Evolutionary conservation across 345 rosid species (phyloP).

Genomic region (Rhizophora apiculata): DNA sequence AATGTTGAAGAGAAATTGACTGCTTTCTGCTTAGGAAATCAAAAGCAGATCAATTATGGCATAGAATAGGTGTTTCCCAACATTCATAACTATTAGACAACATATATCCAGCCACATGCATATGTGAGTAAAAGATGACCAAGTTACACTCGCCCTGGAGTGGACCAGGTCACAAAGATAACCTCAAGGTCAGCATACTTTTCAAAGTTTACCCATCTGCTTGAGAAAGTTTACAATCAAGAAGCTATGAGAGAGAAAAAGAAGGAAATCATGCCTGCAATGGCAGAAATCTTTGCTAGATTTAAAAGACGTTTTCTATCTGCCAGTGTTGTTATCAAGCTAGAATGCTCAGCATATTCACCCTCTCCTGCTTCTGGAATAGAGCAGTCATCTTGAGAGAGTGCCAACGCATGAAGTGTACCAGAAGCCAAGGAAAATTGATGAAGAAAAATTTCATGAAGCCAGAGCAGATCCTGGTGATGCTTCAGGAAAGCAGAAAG

Average conservation of each 20-base stretch:
- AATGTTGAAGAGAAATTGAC: too few species aligned
- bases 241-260: neutral
- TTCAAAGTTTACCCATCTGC: neutral
- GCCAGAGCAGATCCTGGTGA: constrained; percentile 67
- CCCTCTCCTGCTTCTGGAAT: constrained; percentile 43
- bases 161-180: neutral
- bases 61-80: too few species aligned
- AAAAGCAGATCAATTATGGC: too few species aligned
- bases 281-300: constrained; percentile 80
- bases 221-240: neutral
- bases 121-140: neutral
- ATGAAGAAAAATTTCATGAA: constrained; percentile 84
- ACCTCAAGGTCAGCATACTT: neutral
- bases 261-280: constrained; percentile 53
- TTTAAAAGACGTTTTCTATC: constrained; percentile 75
- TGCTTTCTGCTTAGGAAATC: too few species aligned
- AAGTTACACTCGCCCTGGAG: too few species aligned
- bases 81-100: too few species aligned
- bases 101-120: neutral
- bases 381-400: constrained; percentile 54
- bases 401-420: constrained; percentile 75
- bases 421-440: constrained; percentile 82
- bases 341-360: constrained; percentile 23
- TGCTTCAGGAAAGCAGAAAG: constrained; percentile 64
- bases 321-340: constrained; percentile 42